Evolutionary conservation across 306 rosid genomes (phyloP).

Genomic region (Cucurbita maxima): DNA sequence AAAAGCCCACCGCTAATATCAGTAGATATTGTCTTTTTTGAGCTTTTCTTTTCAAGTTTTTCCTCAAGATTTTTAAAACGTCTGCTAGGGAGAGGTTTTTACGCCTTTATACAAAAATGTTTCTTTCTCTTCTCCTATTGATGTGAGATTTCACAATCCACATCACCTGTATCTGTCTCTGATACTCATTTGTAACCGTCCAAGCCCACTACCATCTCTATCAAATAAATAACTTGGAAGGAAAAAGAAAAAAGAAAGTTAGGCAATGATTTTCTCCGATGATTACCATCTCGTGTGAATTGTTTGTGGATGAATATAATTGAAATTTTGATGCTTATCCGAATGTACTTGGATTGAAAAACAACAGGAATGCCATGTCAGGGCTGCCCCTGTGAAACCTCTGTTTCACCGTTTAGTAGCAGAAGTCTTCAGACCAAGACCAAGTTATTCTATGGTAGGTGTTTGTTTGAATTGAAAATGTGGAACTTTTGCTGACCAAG

Average conservation of each 20-base stretch:
- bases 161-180: too few species aligned
- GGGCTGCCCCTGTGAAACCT: neutral
- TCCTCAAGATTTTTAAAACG: neutral
- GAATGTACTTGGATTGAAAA: neutral
- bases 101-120: too few species aligned
- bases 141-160: too few species aligned
- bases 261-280: neutral
- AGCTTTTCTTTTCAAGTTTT: too few species aligned
- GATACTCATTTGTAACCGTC: too few species aligned
- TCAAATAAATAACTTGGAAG: too few species aligned
- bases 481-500: neutral
- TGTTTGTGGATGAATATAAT: neutral
- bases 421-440: neutral
- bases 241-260: neutral
- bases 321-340: neutral
- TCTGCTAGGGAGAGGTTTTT: too few species aligned
- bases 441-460: neutral
- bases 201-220: too few species aligned
- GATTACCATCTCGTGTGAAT: neutral
- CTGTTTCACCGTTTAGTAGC: neutral
- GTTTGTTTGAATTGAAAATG: neutral
- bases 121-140: too few species aligned
- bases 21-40: too few species aligned
- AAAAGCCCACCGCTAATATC: rapidly evolving
- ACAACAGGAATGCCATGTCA: neutral